Conservation (phyloP, 2,329 filamentous ascomycete species). For the Stachybotrys chartarum region DNA sequence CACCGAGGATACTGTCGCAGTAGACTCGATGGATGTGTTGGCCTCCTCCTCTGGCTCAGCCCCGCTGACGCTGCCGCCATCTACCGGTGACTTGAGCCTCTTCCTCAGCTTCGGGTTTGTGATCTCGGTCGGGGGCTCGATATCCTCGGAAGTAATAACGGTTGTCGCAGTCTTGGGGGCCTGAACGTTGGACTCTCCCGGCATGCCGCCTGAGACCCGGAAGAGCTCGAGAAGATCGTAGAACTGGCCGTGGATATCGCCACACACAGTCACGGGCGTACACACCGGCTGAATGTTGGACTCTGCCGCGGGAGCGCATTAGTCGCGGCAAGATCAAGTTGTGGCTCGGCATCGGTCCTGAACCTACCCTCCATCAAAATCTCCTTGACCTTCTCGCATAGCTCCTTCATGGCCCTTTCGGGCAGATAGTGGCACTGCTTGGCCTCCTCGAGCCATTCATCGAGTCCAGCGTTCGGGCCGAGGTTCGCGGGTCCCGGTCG, state of each 20-base stretch:
- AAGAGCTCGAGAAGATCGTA: constrained; percentile 97
- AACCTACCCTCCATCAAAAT: constrained; percentile 88
- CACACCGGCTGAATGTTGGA: constrained; percentile 98
- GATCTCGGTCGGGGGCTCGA: constrained; percentile 85
- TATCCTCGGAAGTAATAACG: constrained; percentile 81
- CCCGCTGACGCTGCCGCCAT: constrained; percentile 39
- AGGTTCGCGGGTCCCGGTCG: constrained; percentile 87
- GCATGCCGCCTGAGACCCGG: constrained; percentile 93
- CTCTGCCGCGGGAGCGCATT: constrained; percentile 46
- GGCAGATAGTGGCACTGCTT: constrained; percentile 97
- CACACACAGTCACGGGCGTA: constrained; percentile 93
- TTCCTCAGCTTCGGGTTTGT: constrained; percentile 80
- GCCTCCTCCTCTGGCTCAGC: constrained; percentile 42
- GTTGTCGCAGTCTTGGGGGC: constrained; percentile 61
- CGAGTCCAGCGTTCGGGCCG: constrained; percentile 73
- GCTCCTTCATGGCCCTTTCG: constrained; percentile 94
- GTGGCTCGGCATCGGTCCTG: not conserved
- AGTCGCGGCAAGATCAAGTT: constrained; percentile 6
- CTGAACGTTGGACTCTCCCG: constrained; percentile 68
- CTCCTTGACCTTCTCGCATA: constrained; percentile 98
- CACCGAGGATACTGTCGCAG: constrained; percentile 24
- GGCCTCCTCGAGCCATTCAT: constrained; percentile 95
- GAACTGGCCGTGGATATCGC: constrained; percentile 98
- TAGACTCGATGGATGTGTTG: constrained; percentile 32
- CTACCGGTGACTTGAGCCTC: constrained; percentile 57